phyloP scores from a whole-genome alignment of 441 rosid genomes.

The Bocquillonia castaneifolia region DNA sequence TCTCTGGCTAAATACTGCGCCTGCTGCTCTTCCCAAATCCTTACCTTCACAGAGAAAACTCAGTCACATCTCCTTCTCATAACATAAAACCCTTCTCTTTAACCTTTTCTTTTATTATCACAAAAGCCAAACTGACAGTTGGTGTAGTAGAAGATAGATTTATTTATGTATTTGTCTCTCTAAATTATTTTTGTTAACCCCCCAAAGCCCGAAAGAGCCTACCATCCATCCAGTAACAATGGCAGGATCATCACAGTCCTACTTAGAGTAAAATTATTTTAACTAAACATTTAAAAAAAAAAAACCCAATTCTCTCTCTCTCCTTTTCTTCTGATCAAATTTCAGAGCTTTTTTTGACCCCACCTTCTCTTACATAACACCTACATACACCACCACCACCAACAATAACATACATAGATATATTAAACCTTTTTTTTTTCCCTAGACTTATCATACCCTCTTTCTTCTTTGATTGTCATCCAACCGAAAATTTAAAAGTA shows the following conservation, averaged over 20 bases:
- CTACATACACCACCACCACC: conserved; percentile 33
- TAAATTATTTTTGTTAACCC: background rate
- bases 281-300: background rate
- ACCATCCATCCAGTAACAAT: conserved; percentile 7
- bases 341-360: conserved; percentile 38
- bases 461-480: conserved; percentile 21
- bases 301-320: conserved; percentile 28
- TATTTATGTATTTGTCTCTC: background rate
- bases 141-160: background rate
- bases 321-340: conserved; percentile 31
- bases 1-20: background rate
- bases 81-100: conserved; percentile 9
- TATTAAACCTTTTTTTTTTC: conserved; percentile 9
- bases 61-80: conserved; percentile 25
- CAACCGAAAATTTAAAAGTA: background rate
- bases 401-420: conserved; percentile 28
- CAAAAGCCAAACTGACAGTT: conserved; percentile 42
- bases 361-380: conserved; percentile 30
- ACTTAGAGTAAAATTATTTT: background rate
- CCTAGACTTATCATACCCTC: conserved; percentile 2
- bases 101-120: background rate
- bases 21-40: conserved; percentile 1
- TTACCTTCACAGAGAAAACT: background rate
- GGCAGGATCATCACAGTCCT: conserved; percentile 20
- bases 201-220: background rate